Percentiles rank a stretch among this genome's conserved stretches.
phyloP scores from a whole-genome alignment of 768 basidiomycete species.

The Pulveroboletus sp. region DNA sequence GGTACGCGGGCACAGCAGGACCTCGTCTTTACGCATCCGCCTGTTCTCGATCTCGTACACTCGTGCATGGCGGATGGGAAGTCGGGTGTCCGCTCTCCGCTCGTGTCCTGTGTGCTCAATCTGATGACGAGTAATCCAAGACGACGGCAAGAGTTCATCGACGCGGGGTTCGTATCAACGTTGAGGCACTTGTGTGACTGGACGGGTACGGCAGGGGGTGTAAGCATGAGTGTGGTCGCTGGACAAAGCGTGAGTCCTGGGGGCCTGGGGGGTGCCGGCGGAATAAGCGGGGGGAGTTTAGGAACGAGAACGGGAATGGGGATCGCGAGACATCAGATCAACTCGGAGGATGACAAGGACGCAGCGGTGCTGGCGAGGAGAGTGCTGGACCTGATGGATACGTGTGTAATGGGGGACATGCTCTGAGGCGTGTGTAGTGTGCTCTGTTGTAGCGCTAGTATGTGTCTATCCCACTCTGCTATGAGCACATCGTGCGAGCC shows the following conservation, averaged over 20 bases:
- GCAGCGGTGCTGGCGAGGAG: constrained; percentile 51
- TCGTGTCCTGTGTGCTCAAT: constrained; percentile 54
- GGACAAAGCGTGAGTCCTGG: constrained; percentile 29
- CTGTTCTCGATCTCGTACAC: constrained; percentile 52
- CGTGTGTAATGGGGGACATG: constrained; percentile 22
- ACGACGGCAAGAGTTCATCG: constrained; percentile 36
- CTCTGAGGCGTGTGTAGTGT: constrained; percentile 3
- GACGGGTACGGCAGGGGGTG: constrained; percentile 15
- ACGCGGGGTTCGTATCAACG: constrained; percentile 42
- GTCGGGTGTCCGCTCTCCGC: constrained; percentile 54
- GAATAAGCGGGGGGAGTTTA: constrained; percentile 2
- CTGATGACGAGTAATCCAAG: constrained; percentile 43
- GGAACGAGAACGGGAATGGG: background rate
- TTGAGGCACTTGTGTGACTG: constrained; percentile 41
- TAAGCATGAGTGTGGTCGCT: background rate
- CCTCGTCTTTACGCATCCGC: constrained; percentile 46
- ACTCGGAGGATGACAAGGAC: constrained; percentile 56
- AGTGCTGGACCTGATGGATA: constrained; percentile 49
- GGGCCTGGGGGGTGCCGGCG: constrained; percentile 10
- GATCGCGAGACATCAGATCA: constrained; percentile 29
- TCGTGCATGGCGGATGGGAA: constrained; percentile 55
- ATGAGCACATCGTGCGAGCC: background rate
- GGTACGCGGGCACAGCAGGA: constrained; percentile 47
- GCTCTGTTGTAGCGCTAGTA: background rate
- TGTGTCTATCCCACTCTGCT: background rate